These are phyloP conservation scores for Venturia asperata DNA, from an alignment of 2,329 filamentous ascomycete genomes.

Conservation along the genomic window DNA sequence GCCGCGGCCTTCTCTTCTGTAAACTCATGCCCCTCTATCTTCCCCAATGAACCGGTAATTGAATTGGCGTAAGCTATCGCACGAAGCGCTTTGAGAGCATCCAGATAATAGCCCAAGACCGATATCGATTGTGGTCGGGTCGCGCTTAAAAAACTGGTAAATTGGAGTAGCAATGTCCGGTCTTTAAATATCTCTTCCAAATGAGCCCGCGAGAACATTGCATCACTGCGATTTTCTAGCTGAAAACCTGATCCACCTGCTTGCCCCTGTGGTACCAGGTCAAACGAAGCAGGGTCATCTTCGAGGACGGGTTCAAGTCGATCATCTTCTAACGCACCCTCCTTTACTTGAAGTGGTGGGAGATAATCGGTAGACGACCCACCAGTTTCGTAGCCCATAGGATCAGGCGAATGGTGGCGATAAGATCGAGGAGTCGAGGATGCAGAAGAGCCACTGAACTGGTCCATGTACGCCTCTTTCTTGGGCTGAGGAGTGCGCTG, in stretches of 20 bases:
- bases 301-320: conserved; percentile 43
- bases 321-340: conserved; percentile 35
- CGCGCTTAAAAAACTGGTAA: conserved; percentile 58
- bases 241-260: conserved; percentile 39
- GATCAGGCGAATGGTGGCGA: conserved; percentile 27
- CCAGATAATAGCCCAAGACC: conserved; percentile 63
- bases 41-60: conserved; percentile 53
- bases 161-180: conserved; percentile 54
- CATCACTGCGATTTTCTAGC: conserved; percentile 57
- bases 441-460: background rate
- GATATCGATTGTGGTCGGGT: conserved; percentile 57
- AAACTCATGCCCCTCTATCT: conserved; percentile 50
- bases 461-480: background rate
- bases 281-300: conserved; percentile 48
- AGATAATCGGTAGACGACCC: conserved; percentile 31
- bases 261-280: conserved; percentile 42
- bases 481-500: background rate
- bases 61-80: conserved; percentile 67
- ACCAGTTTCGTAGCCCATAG: conserved; percentile 28
- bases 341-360: conserved; percentile 40
- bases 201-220: conserved; percentile 60
- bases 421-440: conserved; percentile 16
- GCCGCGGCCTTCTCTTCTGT: conserved; percentile 43
- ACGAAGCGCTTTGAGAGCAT: conserved; percentile 62
- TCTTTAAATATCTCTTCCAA: conserved; percentile 59